Conservation (phyloP, 2,329 filamentous ascomycete genomes). For the Claviceps maximensis region DNA sequence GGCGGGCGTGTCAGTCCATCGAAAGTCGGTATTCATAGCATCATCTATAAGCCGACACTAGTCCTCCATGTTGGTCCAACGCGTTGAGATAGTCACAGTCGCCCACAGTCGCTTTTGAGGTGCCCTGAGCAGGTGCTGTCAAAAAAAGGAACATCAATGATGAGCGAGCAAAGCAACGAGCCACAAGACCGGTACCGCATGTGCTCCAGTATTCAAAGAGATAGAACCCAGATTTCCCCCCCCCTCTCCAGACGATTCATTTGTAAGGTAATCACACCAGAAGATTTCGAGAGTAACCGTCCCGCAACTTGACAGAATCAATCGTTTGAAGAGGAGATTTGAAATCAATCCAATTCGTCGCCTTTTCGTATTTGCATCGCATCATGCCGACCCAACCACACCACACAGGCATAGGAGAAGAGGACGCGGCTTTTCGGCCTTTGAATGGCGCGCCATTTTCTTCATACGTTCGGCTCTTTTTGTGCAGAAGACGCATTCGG, state of each 20-base stretch:
- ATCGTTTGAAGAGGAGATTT: not conserved
- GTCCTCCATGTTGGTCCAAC: slow-evolving; percentile 17
- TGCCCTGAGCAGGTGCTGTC: not conserved
- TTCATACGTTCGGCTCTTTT: not conserved
- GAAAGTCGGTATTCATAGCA: slow-evolving; percentile 16
- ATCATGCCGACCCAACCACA: not conserved
- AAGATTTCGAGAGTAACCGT: not conserved
- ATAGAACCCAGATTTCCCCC: not conserved
- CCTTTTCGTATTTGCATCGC: not conserved
- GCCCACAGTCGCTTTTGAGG: not conserved
- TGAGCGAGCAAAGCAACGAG: slow-evolving; percentile 9
- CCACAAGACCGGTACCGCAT: not conserved
- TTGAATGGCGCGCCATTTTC: not conserved
- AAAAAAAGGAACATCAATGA: not conserved
- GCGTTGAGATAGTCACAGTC: slow-evolving; percentile 4
- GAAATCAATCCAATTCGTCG: not conserved
- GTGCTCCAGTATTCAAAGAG: not conserved
- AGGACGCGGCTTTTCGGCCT: not conserved
- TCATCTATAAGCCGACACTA: slow-evolving; percentile 13
- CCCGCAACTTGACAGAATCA: not conserved
- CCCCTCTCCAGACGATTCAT: not conserved
- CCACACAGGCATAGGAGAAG: not conserved
- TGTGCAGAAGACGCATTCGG: not conserved
- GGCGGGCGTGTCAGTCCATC: slow-evolving; percentile 55
- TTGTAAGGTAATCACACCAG: slow-evolving; percentile 2